Conservation (phyloP, 164 flowering plant genomes). For the Umbellularia californica region DNA sequence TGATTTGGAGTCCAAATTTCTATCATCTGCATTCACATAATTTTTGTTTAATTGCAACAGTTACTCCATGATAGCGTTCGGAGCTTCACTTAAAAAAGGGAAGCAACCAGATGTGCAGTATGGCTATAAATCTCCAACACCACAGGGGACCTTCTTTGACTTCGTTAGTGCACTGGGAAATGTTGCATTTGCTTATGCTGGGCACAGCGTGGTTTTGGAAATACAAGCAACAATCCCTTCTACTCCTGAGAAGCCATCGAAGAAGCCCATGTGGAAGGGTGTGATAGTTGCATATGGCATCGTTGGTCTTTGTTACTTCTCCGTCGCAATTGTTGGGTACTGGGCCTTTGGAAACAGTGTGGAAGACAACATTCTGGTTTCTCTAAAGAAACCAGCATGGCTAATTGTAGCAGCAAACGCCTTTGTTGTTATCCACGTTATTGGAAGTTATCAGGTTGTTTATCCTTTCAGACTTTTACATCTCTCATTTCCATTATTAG, state of each 20-base stretch:
- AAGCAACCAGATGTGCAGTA: constrained; percentile 39
- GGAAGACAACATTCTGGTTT: constrained; percentile 49
- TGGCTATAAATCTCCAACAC: constrained; percentile 18
- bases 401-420: constrained; percentile 51
- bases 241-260: constrained; percentile 55
- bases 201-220: constrained; percentile 68
- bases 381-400: constrained; percentile 51
- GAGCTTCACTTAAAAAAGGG: constrained; percentile 37
- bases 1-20: neutral
- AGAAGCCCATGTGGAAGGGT: constrained; percentile 67
- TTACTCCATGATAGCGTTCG: constrained; percentile 58
- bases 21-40: too few species aligned
- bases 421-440: constrained; percentile 55
- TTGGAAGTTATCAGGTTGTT: constrained; percentile 61
- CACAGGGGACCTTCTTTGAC: constrained; percentile 28
- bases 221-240: constrained; percentile 75
- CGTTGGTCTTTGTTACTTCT: constrained; percentile 49
- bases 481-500: neutral
- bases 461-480: neutral
- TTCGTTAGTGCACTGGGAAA: constrained; percentile 53
- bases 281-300: constrained; percentile 40
- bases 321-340: constrained; percentile 49
- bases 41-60: constrained; percentile 18
- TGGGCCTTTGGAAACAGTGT: constrained; percentile 46
- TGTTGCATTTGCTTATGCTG: constrained; percentile 69